These are phyloP conservation scores for Dactylellina haptotyla DNA, from an alignment of 2,329 filamentous ascomycete species.

Conservation along the genomic window DNA sequence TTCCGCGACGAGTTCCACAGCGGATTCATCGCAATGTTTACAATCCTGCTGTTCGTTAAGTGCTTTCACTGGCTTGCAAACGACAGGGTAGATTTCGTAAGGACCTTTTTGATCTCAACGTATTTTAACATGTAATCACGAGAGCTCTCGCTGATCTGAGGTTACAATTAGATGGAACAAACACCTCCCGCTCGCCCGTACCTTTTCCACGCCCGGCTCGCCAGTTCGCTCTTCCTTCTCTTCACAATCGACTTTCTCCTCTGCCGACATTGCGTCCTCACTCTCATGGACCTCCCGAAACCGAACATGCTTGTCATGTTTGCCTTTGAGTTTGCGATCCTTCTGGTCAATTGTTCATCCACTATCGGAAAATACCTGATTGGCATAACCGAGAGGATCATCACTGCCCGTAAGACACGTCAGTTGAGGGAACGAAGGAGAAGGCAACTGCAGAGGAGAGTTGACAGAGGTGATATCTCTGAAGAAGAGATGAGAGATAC, in stretches of 20 bases:
- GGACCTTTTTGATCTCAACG: constrained; percentile 4
- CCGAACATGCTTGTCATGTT: constrained; percentile 99
- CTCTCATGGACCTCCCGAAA: constrained; percentile 85
- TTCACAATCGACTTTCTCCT: constrained; percentile 82
- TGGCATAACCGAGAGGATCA: constrained; percentile 78
- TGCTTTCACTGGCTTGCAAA: constrained; percentile 99
- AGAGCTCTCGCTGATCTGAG: neutral
- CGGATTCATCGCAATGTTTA: constrained; percentile 97
- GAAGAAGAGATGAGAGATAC: constrained; percentile 66
- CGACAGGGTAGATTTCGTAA: constrained; percentile 85
- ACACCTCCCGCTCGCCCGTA: constrained; percentile 89
- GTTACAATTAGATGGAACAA: constrained; percentile 70
- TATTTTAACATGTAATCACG: neutral
- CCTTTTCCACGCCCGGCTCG: constrained; percentile 85
- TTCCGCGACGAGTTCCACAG: constrained; percentile 94
- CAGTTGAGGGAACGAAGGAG: constrained; percentile 74
- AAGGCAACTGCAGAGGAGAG: constrained; percentile 71
- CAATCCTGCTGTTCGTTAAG: constrained; percentile 88
- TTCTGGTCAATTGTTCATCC: constrained; percentile 81
- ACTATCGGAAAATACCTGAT: constrained; percentile 82
- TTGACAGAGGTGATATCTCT: constrained; percentile 78
- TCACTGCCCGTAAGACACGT: constrained; percentile 78
- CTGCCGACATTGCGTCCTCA: constrained; percentile 81
- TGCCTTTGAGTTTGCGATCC: constrained; percentile 92
- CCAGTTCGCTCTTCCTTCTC: constrained; percentile 80